A percentile compares a stretch with the other conserved stretches of the same genome.
These are phyloP conservation scores for Neltuma alba DNA, from an alignment of 306 rosid genomes.

Conservation along the genomic window DNA sequence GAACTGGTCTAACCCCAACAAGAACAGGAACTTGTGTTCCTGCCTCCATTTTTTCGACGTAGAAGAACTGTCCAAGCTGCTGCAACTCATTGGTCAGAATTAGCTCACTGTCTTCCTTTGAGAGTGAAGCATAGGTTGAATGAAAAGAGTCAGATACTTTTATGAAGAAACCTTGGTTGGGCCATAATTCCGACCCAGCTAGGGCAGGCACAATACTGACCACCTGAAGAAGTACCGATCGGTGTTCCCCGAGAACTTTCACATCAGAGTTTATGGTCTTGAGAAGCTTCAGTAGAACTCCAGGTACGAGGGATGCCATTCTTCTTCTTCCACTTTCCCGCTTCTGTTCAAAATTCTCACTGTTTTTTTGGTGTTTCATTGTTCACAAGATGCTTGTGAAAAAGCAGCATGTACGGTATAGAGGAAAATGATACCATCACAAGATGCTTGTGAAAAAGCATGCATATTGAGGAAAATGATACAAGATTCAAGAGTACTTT, in stretches of 20 bases:
- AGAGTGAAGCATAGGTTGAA: conserved; percentile 80
- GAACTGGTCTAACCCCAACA: conserved; percentile 71
- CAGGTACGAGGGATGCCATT: conserved; percentile 90
- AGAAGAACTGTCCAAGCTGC: conserved; percentile 95
- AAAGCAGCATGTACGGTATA: not conserved
- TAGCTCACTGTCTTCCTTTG: conserved; percentile 79
- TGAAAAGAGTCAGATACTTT: conserved; percentile 95
- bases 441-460: conserved; percentile 9
- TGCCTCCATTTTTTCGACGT: conserved; percentile 63
- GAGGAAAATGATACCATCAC: not conserved
- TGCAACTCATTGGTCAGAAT: conserved; percentile 83
- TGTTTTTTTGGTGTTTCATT: conserved; percentile 11
- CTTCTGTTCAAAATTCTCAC: conserved; percentile 12
- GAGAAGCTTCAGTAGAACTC: conserved; percentile 87
- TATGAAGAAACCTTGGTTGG: conserved; percentile 79
- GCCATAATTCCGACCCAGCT: conserved; percentile 88
- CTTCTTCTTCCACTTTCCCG: conserved; percentile 17
- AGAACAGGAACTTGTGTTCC: conserved; percentile 85
- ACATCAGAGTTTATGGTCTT: conserved; percentile 70
- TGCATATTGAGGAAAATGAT: not conserved
- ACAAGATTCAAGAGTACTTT: not conserved
- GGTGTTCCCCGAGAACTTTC: conserved; percentile 79
- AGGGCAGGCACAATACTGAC: conserved; percentile 88
- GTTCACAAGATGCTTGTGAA: conserved; percentile 10
- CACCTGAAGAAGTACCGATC: conserved; percentile 84